Conservation (phyloP, 2,329 filamentous ascomycete species). For the Aspergillus sp. region DNA sequence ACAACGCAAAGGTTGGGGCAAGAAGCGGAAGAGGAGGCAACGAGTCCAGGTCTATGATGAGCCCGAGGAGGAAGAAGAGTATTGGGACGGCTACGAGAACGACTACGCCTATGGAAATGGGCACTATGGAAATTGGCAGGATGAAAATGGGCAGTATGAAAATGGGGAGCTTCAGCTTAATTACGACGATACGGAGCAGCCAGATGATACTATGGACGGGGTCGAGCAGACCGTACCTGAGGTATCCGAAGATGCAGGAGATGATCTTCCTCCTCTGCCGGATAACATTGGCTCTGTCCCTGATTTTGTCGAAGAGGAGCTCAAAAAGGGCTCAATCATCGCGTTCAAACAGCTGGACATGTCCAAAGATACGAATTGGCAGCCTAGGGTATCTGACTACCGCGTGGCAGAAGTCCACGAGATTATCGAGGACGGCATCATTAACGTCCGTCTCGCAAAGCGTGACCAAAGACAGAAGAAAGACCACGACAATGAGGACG, state of each 20-base stretch:
- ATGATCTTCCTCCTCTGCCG: constrained; percentile 42
- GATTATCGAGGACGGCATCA: constrained; percentile 39
- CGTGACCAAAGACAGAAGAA: constrained; percentile 54
- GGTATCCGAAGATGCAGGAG: constrained; percentile 32
- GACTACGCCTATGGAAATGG: constrained; percentile 25
- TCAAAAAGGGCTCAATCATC: constrained; percentile 33
- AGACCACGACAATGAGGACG: constrained; percentile 49
- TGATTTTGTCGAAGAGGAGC: constrained; percentile 24
- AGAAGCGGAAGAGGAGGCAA: constrained; percentile 42
- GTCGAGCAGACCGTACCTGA: constrained; percentile 10
- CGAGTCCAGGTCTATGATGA: constrained; percentile 42
- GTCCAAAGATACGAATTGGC: constrained; percentile 41
- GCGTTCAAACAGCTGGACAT: constrained; percentile 42
- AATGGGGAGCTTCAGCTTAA: constrained; percentile 24
- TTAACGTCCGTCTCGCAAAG: constrained; percentile 60
- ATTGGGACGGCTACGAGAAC: constrained; percentile 30
- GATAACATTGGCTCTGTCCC: constrained; percentile 59
- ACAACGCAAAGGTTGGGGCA: constrained; percentile 28
- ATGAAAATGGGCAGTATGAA: constrained; percentile 26
- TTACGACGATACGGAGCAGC: constrained; percentile 39
- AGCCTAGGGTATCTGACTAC: constrained; percentile 44
- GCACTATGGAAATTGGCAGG: constrained; percentile 31
- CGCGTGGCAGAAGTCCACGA: constrained; percentile 59
- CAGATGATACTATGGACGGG: constrained; percentile 3
- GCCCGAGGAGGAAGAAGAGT: constrained; percentile 36